These are phyloP conservation scores for Saccharomyces hybrid DNA, from an alignment of 1,139 yeast genomes.

Conservation along the genomic window DNA sequence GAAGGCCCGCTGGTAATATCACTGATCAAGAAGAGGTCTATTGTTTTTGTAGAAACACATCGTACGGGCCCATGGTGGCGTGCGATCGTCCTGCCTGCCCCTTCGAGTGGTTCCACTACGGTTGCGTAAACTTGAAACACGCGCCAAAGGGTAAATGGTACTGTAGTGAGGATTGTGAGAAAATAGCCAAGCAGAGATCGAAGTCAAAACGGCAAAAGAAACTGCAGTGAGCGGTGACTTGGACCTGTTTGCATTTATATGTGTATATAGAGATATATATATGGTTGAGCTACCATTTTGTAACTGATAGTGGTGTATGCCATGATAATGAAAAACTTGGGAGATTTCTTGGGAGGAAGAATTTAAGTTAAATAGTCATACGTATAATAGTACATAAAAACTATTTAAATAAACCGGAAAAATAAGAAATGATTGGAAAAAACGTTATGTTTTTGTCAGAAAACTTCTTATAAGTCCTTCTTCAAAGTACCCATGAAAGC, in stretches of 20 bases:
- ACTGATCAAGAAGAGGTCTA: conserved; percentile 36
- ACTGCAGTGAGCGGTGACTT: background rate
- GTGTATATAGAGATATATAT: background rate
- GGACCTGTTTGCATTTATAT: background rate
- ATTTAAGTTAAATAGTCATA: background rate
- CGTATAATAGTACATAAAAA: background rate
- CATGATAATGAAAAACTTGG: background rate
- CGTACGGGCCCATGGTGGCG: conserved; percentile 89
- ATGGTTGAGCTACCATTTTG: background rate
- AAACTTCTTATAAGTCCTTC: conserved; percentile 58
- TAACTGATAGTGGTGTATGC: background rate
- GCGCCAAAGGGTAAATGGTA: conserved; percentile 86
- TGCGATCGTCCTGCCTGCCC: conserved; percentile 80
- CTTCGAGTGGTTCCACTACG: conserved; percentile 77
- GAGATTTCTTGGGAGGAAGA: background rate
- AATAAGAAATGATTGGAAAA: conserved; percentile 5
- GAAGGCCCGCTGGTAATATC: conserved; percentile 5
- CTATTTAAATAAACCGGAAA: conserved; percentile 2
- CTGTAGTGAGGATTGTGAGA: conserved; percentile 61
- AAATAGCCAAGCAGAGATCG: conserved; percentile 8
- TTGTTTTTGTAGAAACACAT: conserved; percentile 78
- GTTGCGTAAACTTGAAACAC: conserved; percentile 73
- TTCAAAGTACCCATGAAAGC: conserved; percentile 99
- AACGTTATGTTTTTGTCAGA: conserved; percentile 1
- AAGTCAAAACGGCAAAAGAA: conserved; percentile 2